Conservation (phyloP, 768 basidiomycete genomes). For the Tulasnella sp. region DNA sequence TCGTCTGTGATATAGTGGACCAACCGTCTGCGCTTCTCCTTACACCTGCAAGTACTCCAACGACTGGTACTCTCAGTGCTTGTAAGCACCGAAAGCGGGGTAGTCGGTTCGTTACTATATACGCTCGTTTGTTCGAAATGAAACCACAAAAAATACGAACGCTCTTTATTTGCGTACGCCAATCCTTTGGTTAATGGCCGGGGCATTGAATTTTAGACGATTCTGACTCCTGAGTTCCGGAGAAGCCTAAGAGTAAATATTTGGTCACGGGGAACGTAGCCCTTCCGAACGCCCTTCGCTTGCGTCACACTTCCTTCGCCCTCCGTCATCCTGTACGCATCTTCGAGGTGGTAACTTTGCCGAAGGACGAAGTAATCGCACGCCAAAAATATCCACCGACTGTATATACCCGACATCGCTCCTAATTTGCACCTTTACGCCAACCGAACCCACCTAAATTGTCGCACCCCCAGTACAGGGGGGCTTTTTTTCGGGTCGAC, state of each 20-base stretch:
- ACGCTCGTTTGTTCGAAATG: too few relatives aligned
- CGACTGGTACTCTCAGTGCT: too few relatives aligned
- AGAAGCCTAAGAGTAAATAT: neutral
- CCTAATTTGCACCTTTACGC: constrained; percentile 6
- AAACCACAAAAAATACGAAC: too few relatives aligned
- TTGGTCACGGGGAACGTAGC: neutral
- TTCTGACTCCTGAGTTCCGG: too few relatives aligned
- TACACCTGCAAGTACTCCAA: too few relatives aligned
- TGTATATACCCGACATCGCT: neutral
- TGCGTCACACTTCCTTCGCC: neutral
- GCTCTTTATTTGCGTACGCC: too few relatives aligned
- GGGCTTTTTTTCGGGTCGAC: neutral
- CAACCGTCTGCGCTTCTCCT: too few relatives aligned
- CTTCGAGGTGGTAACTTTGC: neutral
- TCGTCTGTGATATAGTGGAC: too few relatives aligned
- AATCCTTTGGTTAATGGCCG: too few relatives aligned
- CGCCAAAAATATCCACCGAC: neutral
- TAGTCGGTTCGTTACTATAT: too few relatives aligned
- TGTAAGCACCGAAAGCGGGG: too few relatives aligned
- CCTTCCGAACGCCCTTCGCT: neutral
- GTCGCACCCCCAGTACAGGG: constrained; percentile 1
- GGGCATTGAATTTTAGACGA: too few relatives aligned
- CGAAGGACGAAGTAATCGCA: neutral
- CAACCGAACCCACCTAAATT: neutral
- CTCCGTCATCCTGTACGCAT: neutral